phyloP scores from a whole-genome alignment of 805 yeast genomes.

The Candida ficus region DNA sequence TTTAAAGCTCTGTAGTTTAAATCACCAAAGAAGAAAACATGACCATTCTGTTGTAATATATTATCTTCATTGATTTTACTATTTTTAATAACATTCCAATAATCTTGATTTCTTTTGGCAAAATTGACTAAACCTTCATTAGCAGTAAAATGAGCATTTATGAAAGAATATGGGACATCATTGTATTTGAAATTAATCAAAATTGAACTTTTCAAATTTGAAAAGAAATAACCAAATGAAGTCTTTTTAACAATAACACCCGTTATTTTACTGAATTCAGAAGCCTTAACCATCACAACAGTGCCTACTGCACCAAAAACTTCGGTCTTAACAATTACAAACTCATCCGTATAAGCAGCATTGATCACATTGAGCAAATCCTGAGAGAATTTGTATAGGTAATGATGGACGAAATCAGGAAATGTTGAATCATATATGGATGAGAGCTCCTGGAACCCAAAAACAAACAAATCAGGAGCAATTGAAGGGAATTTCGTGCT shows the following conservation, averaged over 20 bases:
- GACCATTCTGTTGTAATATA: conserved; percentile 47
- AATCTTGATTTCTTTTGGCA: conserved; percentile 47
- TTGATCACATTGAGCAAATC: conserved; percentile 31
- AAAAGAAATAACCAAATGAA: conserved; percentile 52
- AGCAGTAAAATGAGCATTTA: conserved; percentile 71
- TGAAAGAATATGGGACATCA: conserved; percentile 45
- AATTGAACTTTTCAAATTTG: conserved; percentile 73
- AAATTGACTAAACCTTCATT: conserved; percentile 55
- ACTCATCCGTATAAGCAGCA: conserved; percentile 30
- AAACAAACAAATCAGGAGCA: conserved; percentile 44
- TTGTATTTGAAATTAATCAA: conserved; percentile 45
- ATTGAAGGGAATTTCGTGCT: conserved; percentile 38
- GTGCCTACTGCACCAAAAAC: conserved; percentile 58
- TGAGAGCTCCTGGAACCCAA: conserved; percentile 66
- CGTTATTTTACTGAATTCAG: neutral
- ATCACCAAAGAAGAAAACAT: conserved; percentile 78
- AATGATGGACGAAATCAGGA: conserved; percentile 30
- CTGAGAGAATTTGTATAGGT: conserved; percentile 33
- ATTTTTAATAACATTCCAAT: conserved; percentile 42
- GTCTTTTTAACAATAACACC: conserved; percentile 22
- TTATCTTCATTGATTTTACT: conserved; percentile 47
- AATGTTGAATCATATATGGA: conserved; percentile 51
- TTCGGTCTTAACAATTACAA: conserved; percentile 37
- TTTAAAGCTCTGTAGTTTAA: conserved; percentile 63
- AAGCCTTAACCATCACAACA: conserved; percentile 26